Evolutionary conservation across 108 stramenopile genomes (phyloP).

Genomic region (Stephanodiscus triporus): DNA sequence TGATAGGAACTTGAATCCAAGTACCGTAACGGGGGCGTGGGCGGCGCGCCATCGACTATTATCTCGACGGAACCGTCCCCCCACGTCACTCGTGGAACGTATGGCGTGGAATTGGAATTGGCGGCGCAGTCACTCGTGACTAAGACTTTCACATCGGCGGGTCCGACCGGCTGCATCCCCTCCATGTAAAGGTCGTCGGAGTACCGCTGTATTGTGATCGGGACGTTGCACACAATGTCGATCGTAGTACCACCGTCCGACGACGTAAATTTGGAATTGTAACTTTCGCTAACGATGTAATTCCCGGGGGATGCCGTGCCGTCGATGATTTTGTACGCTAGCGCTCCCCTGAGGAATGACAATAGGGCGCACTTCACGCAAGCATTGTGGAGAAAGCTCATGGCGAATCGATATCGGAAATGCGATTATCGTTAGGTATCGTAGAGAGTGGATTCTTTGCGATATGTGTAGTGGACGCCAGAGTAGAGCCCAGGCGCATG

Average conservation of each 20-base stretch:
- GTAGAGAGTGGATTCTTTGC: too few relatives aligned
- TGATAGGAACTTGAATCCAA: slow-evolving; percentile 8
- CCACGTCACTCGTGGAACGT: slow-evolving; percentile 19
- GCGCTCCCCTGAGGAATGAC: too few relatives aligned
- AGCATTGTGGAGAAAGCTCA: too few relatives aligned
- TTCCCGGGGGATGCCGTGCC: background rate
- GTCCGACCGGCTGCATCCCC: slow-evolving; percentile 21
- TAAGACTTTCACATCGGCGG: slow-evolving; percentile 18
- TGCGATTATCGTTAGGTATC: too few relatives aligned
- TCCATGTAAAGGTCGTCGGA: slow-evolving; percentile 20
- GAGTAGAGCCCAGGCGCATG: too few relatives aligned
- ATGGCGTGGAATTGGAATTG: background rate
- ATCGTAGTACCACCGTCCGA: background rate
- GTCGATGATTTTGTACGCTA: background rate
- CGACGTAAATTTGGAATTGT: background rate
- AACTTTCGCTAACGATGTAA: background rate
- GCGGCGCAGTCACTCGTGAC: slow-evolving; percentile 26
- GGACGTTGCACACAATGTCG: slow-evolving; percentile 16
- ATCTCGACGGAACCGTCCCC: slow-evolving; percentile 3
- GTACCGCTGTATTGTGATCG: slow-evolving; percentile 33
- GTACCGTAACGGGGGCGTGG: background rate
- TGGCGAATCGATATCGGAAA: too few relatives aligned
- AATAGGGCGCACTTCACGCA: too few relatives aligned
- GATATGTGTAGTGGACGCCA: too few relatives aligned
- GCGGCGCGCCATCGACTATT: background rate